Percentiles rank a stretch among this genome's conserved stretches.
phyloP scores from a whole-genome alignment of 257 asterid species.

The Echium plantagineum region DNA sequence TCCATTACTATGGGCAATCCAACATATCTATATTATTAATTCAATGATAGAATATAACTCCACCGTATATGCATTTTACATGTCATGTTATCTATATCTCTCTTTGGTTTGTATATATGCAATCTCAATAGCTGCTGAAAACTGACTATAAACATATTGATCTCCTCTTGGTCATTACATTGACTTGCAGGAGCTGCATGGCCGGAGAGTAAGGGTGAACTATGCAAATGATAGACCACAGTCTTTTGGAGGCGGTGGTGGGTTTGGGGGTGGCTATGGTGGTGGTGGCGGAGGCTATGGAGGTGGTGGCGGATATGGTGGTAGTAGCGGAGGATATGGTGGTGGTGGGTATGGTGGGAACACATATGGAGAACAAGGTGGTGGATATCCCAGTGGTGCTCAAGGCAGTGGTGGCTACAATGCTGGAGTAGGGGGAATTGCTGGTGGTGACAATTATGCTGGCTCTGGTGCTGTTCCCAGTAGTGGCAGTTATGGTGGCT shows the following conservation, averaged over 20 bases:
- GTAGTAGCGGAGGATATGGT: constrained; percentile 7
- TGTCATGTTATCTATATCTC: too few relatives aligned
- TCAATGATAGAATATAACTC: too few relatives aligned
- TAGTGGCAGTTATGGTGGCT: constrained; percentile 5
- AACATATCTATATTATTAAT: too few relatives aligned
- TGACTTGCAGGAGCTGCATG: constrained; percentile 57
- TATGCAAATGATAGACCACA: constrained; percentile 59
- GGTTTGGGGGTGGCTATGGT: constrained; percentile 8
- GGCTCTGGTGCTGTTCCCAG: background rate
- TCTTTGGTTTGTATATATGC: background rate
- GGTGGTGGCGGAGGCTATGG: too few relatives aligned
- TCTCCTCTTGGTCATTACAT: background rate
- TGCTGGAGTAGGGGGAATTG: background rate
- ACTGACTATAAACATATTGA: background rate
- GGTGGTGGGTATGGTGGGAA: constrained; percentile 4
- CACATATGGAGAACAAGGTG: constrained; percentile 15
- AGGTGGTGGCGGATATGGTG: constrained; percentile 2
- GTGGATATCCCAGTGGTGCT: background rate
- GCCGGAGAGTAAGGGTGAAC: constrained; percentile 61
- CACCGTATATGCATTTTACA: too few relatives aligned
- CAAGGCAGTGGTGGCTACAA: background rate
- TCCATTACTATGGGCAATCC: background rate
- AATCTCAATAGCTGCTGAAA: too few relatives aligned
- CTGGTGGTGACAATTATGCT: too few relatives aligned
- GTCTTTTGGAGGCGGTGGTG: constrained; percentile 33